Conservation (phyloP, 768 basidiomycete genomes). For the Lentinula edodes region DNA sequence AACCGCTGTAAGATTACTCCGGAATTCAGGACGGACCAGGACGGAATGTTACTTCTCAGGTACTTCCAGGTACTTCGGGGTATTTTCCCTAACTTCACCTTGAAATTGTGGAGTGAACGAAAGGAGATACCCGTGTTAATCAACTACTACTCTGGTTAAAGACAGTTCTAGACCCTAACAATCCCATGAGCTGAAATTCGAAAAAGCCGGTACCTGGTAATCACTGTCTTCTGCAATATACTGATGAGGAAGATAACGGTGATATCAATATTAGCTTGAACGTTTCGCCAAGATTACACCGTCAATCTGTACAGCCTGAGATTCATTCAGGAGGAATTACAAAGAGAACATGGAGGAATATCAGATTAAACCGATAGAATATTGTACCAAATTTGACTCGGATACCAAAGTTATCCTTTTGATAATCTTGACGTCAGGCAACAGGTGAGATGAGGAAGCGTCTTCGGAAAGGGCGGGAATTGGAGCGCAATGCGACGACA, state of each 20-base stretch:
- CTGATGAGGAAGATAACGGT: not conserved
- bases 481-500: constrained; percentile 2
- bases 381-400: not conserved
- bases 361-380: not conserved
- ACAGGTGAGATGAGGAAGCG: not conserved
- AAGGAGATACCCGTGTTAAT: not conserved
- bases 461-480: not conserved
- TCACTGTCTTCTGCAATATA: not conserved
- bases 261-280: not conserved
- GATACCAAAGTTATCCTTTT: not conserved
- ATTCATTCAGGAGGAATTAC: not conserved
- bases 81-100: not conserved
- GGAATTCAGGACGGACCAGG: not conserved
- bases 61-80: not conserved
- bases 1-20: not conserved
- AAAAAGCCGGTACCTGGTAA: not conserved
- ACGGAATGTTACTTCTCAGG: not conserved
- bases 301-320: not conserved
- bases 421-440: not conserved
- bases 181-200: too few relatives aligned
- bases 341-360: not conserved
- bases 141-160: too few relatives aligned
- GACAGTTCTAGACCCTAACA: not conserved
- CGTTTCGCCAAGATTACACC: not conserved
- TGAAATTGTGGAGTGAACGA: not conserved